A percentile compares a stretch with the other conserved stretches of the same genome.
Conservation (phyloP, 768 basidiomycete genomes). For the Amanita exitialis region DNA sequence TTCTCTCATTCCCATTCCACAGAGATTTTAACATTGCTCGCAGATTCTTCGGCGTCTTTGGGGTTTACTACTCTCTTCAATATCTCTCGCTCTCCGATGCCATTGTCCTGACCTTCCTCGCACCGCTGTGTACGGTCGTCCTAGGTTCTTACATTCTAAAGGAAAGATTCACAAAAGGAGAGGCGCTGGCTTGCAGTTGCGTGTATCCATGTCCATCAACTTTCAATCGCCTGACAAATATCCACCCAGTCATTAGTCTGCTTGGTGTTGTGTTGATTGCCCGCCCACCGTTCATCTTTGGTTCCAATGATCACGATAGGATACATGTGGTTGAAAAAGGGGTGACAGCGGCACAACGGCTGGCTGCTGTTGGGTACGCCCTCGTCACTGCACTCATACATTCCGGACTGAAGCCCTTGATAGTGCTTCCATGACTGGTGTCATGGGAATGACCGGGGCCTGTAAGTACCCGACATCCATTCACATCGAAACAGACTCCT, state of each 20-base stretch:
- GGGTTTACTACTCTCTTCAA: slow-evolving; percentile 61
- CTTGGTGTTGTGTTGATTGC: slow-evolving; percentile 76
- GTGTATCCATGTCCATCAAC: neutral
- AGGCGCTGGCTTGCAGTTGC: slow-evolving; percentile 41
- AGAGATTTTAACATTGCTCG: neutral
- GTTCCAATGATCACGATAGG: slow-evolving; percentile 10
- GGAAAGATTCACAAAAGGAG: slow-evolving; percentile 44
- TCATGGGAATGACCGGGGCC: slow-evolving; percentile 54
- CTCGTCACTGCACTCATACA: neutral
- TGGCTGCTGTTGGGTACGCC: slow-evolving; percentile 50
- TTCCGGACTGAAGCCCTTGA: neutral
- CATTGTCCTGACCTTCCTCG: slow-evolving; percentile 65
- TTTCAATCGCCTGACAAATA: neutral
- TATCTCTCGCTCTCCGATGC: slow-evolving; percentile 74
- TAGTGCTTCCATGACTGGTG: slow-evolving; percentile 54
- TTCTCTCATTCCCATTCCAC: neutral
- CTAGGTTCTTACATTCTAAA: slow-evolving; percentile 51
- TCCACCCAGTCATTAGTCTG: slow-evolving; percentile 45
- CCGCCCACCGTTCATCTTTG: slow-evolving; percentile 68
- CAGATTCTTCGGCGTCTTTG: slow-evolving; percentile 66
- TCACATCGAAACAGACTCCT: neutral
- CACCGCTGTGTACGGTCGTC: slow-evolving; percentile 55
- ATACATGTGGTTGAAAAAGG: slow-evolving; percentile 8
- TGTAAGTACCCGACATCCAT: slow-evolving; percentile 26
- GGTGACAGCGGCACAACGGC: slow-evolving; percentile 27